Percentiles rank a stretch among this genome's conserved stretches.
Evolutionary conservation across 1,284 basidiomycete genomes (phyloP).

Genomic region (Ustilago nuda): DNA sequence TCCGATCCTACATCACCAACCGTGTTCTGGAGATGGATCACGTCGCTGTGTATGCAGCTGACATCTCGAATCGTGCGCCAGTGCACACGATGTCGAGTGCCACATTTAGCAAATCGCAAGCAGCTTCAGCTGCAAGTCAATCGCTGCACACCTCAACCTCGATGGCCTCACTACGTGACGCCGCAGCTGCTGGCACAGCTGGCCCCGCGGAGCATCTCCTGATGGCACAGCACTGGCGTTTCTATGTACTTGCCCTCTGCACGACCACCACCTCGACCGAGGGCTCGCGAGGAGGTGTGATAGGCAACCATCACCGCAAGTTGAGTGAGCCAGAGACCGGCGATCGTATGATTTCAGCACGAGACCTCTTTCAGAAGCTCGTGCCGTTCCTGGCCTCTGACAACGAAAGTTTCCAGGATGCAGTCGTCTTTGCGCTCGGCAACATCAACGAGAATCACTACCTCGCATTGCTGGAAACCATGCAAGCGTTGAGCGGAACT

Average conservation of each 20-base stretch:
- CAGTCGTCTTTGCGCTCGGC: conserved; percentile 87
- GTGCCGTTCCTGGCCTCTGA: conserved; percentile 89
- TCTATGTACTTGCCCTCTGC: conserved; percentile 85
- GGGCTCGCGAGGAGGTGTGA: conserved; percentile 72
- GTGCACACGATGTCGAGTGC: conserved; percentile 23
- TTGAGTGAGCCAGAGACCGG: conserved; percentile 75
- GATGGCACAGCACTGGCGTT: conserved; percentile 85
- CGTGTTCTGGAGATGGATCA: conserved; percentile 70
- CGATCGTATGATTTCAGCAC: conserved; percentile 80
- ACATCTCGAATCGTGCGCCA: conserved; percentile 54
- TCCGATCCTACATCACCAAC: conserved; percentile 68
- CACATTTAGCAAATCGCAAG: conserved; percentile 41
- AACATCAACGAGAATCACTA: conserved; percentile 83
- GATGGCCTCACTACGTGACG: conserved; percentile 42
- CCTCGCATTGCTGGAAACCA: conserved; percentile 83
- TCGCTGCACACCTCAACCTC: conserved; percentile 36
- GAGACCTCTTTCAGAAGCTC: conserved; percentile 82
- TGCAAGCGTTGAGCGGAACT: conserved; percentile 82
- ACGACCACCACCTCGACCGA: conserved; percentile 74
- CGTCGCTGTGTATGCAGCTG: conserved; percentile 69
- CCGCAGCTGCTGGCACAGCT: conserved; percentile 55
- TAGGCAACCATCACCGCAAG: conserved; percentile 78
- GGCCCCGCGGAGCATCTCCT: conserved; percentile 74
- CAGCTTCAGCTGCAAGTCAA: conserved; percentile 30
- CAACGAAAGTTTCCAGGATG: conserved; percentile 83